These are phyloP conservation scores for Curvularia sp. DNA, from an alignment of 2,329 filamentous ascomycete genomes.

Conservation along the genomic window DNA sequence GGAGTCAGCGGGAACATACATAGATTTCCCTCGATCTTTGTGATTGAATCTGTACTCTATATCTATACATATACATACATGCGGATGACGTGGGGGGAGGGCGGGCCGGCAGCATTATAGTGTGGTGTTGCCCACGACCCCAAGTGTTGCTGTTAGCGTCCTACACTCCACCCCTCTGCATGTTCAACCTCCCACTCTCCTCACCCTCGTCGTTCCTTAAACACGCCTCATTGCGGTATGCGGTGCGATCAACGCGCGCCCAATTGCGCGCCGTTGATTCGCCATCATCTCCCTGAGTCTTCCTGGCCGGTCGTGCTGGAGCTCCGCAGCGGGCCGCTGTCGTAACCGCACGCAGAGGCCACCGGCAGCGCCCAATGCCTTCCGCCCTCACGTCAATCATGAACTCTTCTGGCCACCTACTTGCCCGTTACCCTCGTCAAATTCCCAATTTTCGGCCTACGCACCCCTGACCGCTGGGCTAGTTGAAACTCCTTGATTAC, in stretches of 20 bases:
- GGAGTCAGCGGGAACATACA: not conserved
- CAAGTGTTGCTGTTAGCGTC: constrained; percentile 19
- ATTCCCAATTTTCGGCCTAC: constrained; percentile 15
- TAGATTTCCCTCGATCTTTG: not conserved
- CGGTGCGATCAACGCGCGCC: not conserved
- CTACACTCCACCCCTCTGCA: constrained; percentile 8
- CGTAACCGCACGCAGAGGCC: constrained; percentile 11
- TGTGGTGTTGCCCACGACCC: not conserved
- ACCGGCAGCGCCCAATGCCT: constrained; percentile 7
- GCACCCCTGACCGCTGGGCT: constrained; percentile 21
- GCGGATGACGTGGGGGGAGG: constrained; percentile 7
- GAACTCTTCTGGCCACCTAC: not conserved
- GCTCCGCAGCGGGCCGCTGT: constrained; percentile 12
- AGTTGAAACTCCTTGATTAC: constrained; percentile 17
- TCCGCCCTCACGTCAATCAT: constrained; percentile 1
- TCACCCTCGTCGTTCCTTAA: not conserved
- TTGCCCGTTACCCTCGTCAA: constrained; percentile 9
- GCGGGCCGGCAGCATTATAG: not conserved
- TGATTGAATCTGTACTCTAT: not conserved
- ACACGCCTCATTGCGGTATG: not conserved
- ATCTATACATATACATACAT: too few species aligned
- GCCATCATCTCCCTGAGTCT: not conserved
- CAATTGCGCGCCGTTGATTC: not conserved
- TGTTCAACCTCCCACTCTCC: not conserved
- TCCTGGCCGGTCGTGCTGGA: constrained; percentile 1